Evolutionary conservation across 306 rosid genomes (phyloP).

Genomic region (Quercus berberidifolia): DNA sequence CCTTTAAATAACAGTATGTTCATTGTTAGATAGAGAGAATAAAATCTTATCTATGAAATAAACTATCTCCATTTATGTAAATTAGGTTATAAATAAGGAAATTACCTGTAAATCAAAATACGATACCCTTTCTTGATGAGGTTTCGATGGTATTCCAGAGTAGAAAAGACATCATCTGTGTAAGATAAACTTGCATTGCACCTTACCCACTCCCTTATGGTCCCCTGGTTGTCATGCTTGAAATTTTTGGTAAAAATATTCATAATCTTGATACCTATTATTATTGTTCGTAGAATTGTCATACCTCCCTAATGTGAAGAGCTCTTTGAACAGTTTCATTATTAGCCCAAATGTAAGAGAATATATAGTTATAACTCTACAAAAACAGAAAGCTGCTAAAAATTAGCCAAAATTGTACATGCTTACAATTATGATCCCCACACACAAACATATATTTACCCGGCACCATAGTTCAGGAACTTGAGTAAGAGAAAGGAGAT

Average conservation of each 20-base stretch:
- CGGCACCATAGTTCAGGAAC: not conserved
- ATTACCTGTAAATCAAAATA: slow-evolving; percentile 21
- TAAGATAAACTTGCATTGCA: slow-evolving; percentile 17
- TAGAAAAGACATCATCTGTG: not conserved
- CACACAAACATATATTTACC: not conserved
- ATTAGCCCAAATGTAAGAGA: slow-evolving; percentile 21
- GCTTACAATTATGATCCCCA: not conserved
- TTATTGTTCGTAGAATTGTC: not conserved
- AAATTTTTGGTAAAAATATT: not conserved
- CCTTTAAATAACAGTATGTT: too few species aligned
- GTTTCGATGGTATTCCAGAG: slow-evolving; percentile 13
- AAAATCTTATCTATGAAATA: too few species aligned
- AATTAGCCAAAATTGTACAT: not conserved
- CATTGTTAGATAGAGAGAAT: too few species aligned
- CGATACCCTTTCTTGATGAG: not conserved
- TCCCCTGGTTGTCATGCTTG: slow-evolving; percentile 22
- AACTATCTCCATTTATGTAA: not conserved
- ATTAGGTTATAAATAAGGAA: not conserved
- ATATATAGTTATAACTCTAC: slow-evolving; percentile 1
- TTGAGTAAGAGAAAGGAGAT: not conserved
- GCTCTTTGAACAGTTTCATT: slow-evolving; percentile 10
- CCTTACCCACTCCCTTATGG: slow-evolving; percentile 16
- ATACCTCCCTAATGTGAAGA: slow-evolving; percentile 19
- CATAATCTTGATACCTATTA: too few species aligned
- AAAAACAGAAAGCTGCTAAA: not conserved